Percentiles rank a stretch among this genome's conserved stretches.
Evolutionary conservation across 352 stramenopile species (phyloP).

Genomic region (Elongisporangium anandrum): DNA sequence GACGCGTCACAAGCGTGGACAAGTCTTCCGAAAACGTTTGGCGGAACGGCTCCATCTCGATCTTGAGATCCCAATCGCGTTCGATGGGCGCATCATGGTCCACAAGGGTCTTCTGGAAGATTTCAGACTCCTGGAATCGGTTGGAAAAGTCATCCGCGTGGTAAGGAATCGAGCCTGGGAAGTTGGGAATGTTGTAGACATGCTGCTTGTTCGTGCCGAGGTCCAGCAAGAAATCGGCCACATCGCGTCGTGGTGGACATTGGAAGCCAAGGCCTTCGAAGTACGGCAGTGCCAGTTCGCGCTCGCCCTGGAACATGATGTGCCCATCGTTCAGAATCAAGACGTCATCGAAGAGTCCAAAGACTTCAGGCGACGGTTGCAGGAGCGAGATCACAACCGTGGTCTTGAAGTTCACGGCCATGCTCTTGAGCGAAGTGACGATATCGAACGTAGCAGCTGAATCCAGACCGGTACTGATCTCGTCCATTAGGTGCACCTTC

Average conservation of each 20-base stretch:
- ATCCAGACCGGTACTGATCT: constrained; percentile 66
- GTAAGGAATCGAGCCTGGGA: neutral
- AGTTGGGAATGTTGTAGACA: constrained; percentile 14
- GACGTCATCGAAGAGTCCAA: constrained; percentile 58
- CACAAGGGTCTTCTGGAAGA: constrained; percentile 40
- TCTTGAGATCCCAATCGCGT: constrained; percentile 5
- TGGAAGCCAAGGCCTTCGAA: constrained; percentile 44
- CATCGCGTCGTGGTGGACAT: constrained; percentile 25
- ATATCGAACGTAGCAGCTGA: constrained; percentile 69
- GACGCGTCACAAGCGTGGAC: constrained; percentile 35
- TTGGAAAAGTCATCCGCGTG: constrained; percentile 33
- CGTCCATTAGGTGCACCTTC: constrained; percentile 70
- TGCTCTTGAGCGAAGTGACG: constrained; percentile 62
- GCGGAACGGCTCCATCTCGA: constrained; percentile 20
- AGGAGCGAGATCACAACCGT: constrained; percentile 43
- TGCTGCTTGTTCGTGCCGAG: constrained; percentile 25
- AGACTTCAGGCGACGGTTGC: constrained; percentile 41
- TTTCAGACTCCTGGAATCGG: constrained; percentile 36
- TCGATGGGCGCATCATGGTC: constrained; percentile 20
- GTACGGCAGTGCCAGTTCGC: constrained; percentile 33
- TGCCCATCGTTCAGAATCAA: constrained; percentile 45
- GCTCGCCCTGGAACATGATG: constrained; percentile 50
- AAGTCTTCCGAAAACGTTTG: constrained; percentile 47
- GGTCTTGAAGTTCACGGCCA: constrained; percentile 36
- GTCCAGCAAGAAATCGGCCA: constrained; percentile 29